phyloP scores from a whole-genome alignment of 192 early-diverging fungal genomes.

The Entomortierella chlamydospora region DNA sequence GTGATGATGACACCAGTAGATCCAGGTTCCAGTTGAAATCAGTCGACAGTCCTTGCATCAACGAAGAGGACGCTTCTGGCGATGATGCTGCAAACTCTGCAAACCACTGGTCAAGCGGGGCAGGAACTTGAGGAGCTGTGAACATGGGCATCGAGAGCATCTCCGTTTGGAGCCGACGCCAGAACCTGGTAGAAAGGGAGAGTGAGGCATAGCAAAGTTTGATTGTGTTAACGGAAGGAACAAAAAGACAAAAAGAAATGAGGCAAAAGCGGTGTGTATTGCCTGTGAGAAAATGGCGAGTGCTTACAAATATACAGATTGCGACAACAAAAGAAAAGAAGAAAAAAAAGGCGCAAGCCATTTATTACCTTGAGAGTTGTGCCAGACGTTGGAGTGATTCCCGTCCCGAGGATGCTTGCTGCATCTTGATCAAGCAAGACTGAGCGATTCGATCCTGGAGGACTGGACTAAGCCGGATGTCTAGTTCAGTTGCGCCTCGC shows the following conservation, averaged over 20 bases:
- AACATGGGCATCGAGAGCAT: slow-evolving; percentile 17
- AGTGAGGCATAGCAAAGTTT: background rate
- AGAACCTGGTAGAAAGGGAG: background rate
- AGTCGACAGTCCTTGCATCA: background rate
- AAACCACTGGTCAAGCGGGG: slow-evolving; percentile 14
- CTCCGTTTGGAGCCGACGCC: slow-evolving; percentile 21
- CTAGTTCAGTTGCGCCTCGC: slow-evolving; percentile 12
- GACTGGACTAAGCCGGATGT: slow-evolving; percentile 4
- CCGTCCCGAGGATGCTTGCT: slow-evolving; percentile 22
- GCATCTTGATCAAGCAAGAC: slow-evolving; percentile 24
- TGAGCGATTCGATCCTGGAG: slow-evolving; percentile 19
- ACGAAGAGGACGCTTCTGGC: background rate
- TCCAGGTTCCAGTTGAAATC: slow-evolving; percentile 9
- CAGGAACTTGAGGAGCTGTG: slow-evolving; percentile 4
- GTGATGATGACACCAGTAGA: background rate
- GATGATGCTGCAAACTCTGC: slow-evolving; percentile 1
- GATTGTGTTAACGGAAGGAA: background rate
- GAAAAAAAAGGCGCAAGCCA: no score
- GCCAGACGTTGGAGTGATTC: slow-evolving; percentile 16
- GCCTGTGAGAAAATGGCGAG: background rate
- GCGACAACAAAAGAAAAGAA: background rate
- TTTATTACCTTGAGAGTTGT: slow-evolving; percentile 17
- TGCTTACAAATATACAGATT: background rate
- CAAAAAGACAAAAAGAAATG: background rate
- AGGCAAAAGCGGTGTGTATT: background rate